Conservation (phyloP, 1,139 yeast species). For the Starmera stellimalicola region DNA sequence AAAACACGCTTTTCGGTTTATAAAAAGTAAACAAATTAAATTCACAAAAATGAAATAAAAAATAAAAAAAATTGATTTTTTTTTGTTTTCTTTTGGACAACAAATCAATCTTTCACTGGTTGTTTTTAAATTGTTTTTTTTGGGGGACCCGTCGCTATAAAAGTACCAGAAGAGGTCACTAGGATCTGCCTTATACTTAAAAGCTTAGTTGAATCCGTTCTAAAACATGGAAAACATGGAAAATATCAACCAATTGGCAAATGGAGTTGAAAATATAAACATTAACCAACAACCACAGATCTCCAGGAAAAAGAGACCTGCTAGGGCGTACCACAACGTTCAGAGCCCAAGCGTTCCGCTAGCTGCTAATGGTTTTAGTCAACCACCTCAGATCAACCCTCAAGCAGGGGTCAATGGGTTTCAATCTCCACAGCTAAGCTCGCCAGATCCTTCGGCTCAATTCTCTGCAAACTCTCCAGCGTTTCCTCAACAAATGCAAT, state of each 20-base stretch:
- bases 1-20: neutral
- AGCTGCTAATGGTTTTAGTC: neutral
- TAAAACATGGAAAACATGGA: too few relatives aligned
- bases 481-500: too few relatives aligned
- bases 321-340: slow-evolving; percentile 35
- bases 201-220: too few relatives aligned
- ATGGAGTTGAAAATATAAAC: slow-evolving; percentile 8
- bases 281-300: slow-evolving; percentile 1
- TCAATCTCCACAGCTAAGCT: neutral
- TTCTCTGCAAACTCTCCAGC: too few relatives aligned
- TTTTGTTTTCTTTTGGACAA: neutral
- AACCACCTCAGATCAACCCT: too few relatives aligned
- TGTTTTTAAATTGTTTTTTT: neutral
- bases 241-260: slow-evolving; percentile 2
- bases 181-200: too few relatives aligned
- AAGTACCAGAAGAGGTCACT: too few relatives aligned
- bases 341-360: slow-evolving; percentile 2
- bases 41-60: neutral
- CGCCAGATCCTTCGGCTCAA: too few relatives aligned
- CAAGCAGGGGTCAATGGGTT: too few relatives aligned
- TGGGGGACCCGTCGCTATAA: too few relatives aligned
- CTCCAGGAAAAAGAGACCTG: slow-evolving; percentile 30
- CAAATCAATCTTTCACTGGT: neutral
- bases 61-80: neutral
- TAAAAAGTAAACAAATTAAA: too few relatives aligned